Evolutionary conservation across 352 stramenopile genomes (phyloP).

Genomic region (Lagenidium giganteum): DNA sequence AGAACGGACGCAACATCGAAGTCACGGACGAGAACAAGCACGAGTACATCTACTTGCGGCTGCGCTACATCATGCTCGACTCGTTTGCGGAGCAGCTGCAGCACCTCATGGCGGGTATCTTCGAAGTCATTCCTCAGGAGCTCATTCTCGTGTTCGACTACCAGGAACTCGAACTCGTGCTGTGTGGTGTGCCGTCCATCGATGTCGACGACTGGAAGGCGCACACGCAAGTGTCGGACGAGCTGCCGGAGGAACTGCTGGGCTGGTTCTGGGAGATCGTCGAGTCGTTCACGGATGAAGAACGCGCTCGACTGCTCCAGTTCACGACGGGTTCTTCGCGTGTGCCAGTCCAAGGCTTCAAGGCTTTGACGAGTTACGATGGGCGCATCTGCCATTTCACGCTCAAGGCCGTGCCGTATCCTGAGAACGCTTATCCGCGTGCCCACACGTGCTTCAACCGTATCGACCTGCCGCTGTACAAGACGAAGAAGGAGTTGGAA

Average conservation of each 20-base stretch:
- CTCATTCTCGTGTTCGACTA: conserved; percentile 83
- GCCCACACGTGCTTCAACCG: conserved; percentile 48
- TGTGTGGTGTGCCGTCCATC: conserved; percentile 77
- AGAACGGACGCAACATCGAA: conserved; percentile 76
- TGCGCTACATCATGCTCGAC: conserved; percentile 96
- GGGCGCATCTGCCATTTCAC: conserved; percentile 57
- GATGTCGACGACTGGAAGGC: conserved; percentile 80
- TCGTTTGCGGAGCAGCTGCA: conserved; percentile 92
- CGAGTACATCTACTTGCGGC: conserved; percentile 93
- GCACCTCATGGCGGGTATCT: conserved; percentile 90
- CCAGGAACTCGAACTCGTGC: conserved; percentile 76
- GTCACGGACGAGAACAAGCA: conserved; percentile 97
- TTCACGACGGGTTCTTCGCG: conserved; percentile 55
- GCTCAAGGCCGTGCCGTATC: conserved; percentile 51
- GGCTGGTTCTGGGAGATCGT: conserved; percentile 74
- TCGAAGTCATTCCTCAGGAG: conserved; percentile 95
- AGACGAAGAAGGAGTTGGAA: conserved; percentile 87
- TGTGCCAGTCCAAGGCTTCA: conserved; percentile 62
- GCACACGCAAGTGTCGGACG: conserved; percentile 86
- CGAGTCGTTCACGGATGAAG: conserved; percentile 44
- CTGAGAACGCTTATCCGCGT: conserved; percentile 45
- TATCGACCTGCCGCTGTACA: conserved; percentile 93
- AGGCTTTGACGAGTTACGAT: conserved; percentile 53
- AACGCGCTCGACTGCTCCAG: conserved; percentile 43
- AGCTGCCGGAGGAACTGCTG: conserved; percentile 65